These are phyloP conservation scores for Turnera subulata DNA, from an alignment of 345 rosid species.

Conservation along the genomic window DNA sequence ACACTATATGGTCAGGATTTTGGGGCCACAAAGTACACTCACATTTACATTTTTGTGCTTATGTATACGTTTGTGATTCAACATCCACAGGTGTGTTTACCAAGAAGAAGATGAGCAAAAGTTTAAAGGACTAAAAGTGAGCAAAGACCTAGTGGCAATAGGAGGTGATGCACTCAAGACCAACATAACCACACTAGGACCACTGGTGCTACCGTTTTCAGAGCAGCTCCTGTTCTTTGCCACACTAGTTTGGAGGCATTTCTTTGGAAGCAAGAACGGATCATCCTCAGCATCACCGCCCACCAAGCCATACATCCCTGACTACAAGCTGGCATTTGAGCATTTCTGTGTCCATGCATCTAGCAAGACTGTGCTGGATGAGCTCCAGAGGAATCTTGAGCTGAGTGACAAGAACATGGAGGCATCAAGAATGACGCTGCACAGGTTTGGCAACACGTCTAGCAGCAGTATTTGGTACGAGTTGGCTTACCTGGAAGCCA, in stretches of 20 bases:
- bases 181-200: constrained; percentile 93
- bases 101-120: constrained; percentile 86
- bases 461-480: constrained; percentile 95
- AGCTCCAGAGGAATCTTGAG: constrained; percentile 79
- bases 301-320: constrained; percentile 82
- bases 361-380: constrained; percentile 74
- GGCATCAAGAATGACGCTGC: constrained; percentile 81
- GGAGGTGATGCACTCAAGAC: constrained; percentile 93
- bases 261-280: constrained; percentile 22
- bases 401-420: constrained; percentile 76
- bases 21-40: too few relatives aligned
- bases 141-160: constrained; percentile 77
- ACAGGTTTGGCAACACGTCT: constrained; percentile 85
- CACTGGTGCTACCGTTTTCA: constrained; percentile 86
- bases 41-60: too few relatives aligned
- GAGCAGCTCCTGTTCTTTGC: constrained; percentile 89
- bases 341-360: constrained; percentile 91
- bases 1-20: too few relatives aligned
- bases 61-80: too few relatives aligned
- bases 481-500: constrained; percentile 85
- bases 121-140: constrained; percentile 65
- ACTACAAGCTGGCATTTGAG: constrained; percentile 93
- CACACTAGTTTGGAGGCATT: constrained; percentile 46
- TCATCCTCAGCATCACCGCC: constrained; percentile 20
- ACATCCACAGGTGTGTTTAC: constrained; percentile 78